Evolutionary conservation across 1,139 yeast genomes (phyloP), one percentile per base, ranked within the genome.

Genomic region (Arxiozyma slooffiae): DNA sequence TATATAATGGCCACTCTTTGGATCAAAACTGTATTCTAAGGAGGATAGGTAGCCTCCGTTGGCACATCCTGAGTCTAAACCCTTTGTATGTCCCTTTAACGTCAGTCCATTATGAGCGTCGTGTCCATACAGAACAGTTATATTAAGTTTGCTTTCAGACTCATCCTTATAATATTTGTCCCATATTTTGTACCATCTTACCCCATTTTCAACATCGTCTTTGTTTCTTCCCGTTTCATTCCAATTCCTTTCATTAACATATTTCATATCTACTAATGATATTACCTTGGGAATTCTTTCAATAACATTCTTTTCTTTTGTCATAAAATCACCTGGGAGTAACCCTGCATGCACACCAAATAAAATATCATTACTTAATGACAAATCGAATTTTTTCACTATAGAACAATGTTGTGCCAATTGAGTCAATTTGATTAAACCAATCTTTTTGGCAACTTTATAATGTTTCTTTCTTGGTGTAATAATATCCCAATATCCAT

Each of bases 11-110:
- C 45, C 39, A 14, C 44, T 26, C 16, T 34, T 46, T 16, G 42
- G 38, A 38, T 53, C 41, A 48, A 52, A 59, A 16, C 17, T 44
- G 45, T 54, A 57, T 38, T 51, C 53, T 23, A 82, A 70, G 0
- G 94, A 95, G 41, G 83, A 76, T 52, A 90, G 73, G 51, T 74
- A 66, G 11, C 80, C 83, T 2, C 96, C 97, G 54, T 78, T 76
- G 55, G 81, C 85, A 69, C 97, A 90, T 1, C 86, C 86, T 11
- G 87, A 73, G 63, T 90, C 97, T 41, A 90, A 69, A 0, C 97
- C 97, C 59, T 77, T 80, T 4, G 95, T 75, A 66, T 73, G 87
- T 54, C 77, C 75, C 56, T 78, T 76, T 48, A 83, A 57, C 51
- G 78, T 80, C 46, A 90, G 75, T 0, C 97, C 96, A 52, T 82